Evolutionary conservation across 163 green algal species (phyloP).

Genomic region (Chloromonas sp.): DNA sequence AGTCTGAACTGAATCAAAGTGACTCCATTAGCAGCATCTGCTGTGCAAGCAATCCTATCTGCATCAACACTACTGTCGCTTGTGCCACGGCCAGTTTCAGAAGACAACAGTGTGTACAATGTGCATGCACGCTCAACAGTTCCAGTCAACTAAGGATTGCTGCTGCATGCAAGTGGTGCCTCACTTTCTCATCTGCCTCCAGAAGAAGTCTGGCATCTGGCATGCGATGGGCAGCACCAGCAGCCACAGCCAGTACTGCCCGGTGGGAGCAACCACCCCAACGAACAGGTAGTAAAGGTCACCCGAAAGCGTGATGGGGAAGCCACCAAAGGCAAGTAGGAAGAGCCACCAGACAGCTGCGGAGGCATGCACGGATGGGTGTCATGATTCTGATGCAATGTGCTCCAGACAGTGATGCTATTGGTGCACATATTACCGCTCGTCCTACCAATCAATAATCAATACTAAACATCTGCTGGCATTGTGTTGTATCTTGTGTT

Average conservation of each 20-base stretch:
- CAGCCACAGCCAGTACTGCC: constrained; percentile 69
- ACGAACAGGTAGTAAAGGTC: constrained; percentile 56
- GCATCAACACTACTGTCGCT: no score
- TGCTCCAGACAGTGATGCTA: neutral
- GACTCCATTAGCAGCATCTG: no score
- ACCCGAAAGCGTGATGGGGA: constrained; percentile 41
- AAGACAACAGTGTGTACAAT: no score
- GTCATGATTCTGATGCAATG: neutral
- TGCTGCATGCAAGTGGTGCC: neutral
- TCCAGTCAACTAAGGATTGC: no score
- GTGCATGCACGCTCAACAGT: no score
- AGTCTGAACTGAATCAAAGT: no score
- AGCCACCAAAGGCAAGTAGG: constrained; percentile 61
- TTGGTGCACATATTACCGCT: neutral
- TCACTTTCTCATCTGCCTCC: constrained; percentile 13
- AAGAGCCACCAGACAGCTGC: constrained; percentile 75
- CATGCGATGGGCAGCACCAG: constrained; percentile 48
- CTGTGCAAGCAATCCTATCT: no score
- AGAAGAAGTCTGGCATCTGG: constrained; percentile 64
- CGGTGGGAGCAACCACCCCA: constrained; percentile 34
- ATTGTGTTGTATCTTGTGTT: neutral
- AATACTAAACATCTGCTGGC: neutral
- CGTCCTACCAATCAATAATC: neutral
- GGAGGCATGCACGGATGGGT: neutral
- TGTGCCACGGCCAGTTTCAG: no score